These are phyloP conservation scores for Aegilops longissima DNA, from an alignment of 176 grass and related monocot species.

Conservation along the genomic window DNA sequence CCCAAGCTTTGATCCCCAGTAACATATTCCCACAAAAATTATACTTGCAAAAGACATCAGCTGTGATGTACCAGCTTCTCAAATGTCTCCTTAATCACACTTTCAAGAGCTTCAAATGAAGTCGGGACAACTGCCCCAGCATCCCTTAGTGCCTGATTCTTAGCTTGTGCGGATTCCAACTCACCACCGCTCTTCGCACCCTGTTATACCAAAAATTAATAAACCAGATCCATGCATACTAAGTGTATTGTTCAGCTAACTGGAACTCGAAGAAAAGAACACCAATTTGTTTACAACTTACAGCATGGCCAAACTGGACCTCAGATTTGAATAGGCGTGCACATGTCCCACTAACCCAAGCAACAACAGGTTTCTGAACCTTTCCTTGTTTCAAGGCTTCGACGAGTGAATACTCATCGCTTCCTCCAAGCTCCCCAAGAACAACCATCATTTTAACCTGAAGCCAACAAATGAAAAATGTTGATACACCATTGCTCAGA, in stretches of 20 bases:
- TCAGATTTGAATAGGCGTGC: conserved; percentile 94
- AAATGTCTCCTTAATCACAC: conserved; percentile 83
- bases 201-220: conserved; percentile 50
- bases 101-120: conserved; percentile 96
- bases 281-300: conserved; percentile 44
- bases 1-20: not conserved
- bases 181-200: conserved; percentile 98
- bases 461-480: conserved; percentile 34
- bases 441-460: conserved; percentile 99
- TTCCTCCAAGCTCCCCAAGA: conserved; percentile 96
- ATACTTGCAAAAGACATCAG: conserved; percentile 6
- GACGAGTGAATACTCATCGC: conserved; percentile 92
- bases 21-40: not conserved
- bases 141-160: conserved; percentile 87
- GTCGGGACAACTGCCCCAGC: conserved; percentile 94
- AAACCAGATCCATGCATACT: not conserved
- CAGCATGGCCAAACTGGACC: conserved; percentile 99
- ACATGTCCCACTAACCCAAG: conserved; percentile 98
- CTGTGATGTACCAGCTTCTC: conserved; percentile 67
- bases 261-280: not conserved
- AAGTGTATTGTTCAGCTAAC: conserved; percentile 22
- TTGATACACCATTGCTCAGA: conserved; percentile 20
- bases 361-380: conserved; percentile 96
- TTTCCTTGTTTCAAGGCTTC: conserved; percentile 96
- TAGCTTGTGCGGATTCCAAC: conserved; percentile 95